phyloP scores from a whole-genome alignment of 768 basidiomycete genomes.

The Mrakia blollopis region DNA sequence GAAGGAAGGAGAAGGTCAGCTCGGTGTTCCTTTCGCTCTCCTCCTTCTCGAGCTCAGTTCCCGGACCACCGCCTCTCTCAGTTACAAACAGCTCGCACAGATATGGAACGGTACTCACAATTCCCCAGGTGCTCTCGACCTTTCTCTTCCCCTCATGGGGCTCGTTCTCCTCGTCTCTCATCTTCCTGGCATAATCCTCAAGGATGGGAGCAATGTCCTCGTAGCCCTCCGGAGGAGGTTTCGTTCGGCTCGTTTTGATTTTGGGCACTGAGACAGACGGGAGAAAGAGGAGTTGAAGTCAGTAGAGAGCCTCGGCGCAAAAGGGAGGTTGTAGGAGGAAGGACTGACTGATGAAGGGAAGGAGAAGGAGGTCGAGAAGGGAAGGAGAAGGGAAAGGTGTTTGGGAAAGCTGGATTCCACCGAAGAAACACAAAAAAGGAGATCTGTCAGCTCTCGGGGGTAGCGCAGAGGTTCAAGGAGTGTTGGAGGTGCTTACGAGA shows the following conservation, averaged over 20 bases:
- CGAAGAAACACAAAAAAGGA: not conserved
- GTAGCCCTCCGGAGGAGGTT: slow-evolving; percentile 88
- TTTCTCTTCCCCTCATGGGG: slow-evolving; percentile 84
- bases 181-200: slow-evolving; percentile 98
- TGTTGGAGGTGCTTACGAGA: not conserved
- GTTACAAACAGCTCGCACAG: not conserved
- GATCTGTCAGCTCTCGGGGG: not conserved
- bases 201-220: slow-evolving; percentile 87
- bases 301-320: not conserved
- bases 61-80: not conserved
- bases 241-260: slow-evolving; percentile 86
- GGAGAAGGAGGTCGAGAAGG: slow-evolving; percentile 11
- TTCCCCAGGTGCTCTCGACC: slow-evolving; percentile 40
- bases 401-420: not conserved
- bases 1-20: not conserved
- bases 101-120: slow-evolving; percentile 38
- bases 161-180: slow-evolving; percentile 97
- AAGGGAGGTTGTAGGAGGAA: not conserved
- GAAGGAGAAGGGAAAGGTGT: not conserved
- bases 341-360: not conserved
- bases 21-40: not conserved
- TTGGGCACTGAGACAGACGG: slow-evolving; percentile 62
- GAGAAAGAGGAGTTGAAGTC: not conserved
- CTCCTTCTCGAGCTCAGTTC: too few relatives aligned
- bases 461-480: not conserved